Conservation (phyloP, 1,284 basidiomycete genomes). For the Polyporus tsugae region DNA sequence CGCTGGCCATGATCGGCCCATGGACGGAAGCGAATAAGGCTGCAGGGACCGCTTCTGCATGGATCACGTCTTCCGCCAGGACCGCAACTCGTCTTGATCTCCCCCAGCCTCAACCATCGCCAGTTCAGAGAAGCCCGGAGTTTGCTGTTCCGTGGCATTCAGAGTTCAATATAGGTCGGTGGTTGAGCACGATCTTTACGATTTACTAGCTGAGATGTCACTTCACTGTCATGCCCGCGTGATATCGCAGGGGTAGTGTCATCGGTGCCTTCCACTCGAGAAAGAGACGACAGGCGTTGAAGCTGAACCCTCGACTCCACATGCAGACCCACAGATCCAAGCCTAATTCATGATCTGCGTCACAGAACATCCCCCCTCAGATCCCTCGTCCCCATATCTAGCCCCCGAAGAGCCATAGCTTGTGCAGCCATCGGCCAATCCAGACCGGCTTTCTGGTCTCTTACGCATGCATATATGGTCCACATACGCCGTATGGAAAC, state of each 20-base stretch:
- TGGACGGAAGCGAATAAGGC: background rate
- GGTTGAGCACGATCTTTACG: background rate
- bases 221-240: constrained; percentile 4
- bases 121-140: background rate
- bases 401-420: background rate
- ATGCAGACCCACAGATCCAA: background rate
- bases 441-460: background rate
- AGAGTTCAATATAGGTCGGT: constrained; percentile 1
- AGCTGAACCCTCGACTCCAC: constrained; percentile 7
- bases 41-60: background rate
- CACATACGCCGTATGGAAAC: background rate
- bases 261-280: background rate
- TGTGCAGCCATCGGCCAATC: background rate
- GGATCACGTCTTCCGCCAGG: background rate
- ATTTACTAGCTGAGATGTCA: background rate
- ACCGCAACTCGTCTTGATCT: background rate
- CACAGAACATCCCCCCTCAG: background rate
- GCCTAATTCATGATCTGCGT: background rate
- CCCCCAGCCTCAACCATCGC: background rate
- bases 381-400: background rate
- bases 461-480: background rate
- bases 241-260: background rate
- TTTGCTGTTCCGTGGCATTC: background rate
- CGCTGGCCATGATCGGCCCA: background rate
- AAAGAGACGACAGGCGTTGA: constrained; percentile 1